A percentile compares a stretch with the other conserved stretches of the same genome.
Conservation (phyloP, 148 eudicot species). For the Diospyros lotus region DNA sequence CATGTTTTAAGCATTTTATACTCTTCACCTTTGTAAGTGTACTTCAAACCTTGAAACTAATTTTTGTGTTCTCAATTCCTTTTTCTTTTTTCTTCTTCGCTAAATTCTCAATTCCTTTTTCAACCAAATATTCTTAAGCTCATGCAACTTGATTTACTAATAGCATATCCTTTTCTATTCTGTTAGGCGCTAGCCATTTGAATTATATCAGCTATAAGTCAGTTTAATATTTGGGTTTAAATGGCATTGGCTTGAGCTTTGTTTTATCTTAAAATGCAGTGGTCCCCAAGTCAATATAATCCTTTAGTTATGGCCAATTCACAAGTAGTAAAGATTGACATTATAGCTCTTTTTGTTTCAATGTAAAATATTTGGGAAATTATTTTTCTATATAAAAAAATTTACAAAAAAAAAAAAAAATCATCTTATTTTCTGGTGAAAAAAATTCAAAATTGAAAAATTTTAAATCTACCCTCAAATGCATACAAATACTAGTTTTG, state of each 20-base stretch:
- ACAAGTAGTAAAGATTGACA: no score
- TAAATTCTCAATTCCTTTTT: neutral
- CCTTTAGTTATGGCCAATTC: no score
- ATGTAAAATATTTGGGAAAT: no score
- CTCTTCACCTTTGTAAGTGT: conserved; percentile 86
- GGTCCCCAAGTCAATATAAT: neutral
- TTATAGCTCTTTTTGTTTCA: no score
- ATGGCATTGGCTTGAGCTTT: neutral
- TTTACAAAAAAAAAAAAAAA: no score
- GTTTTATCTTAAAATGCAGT: neutral
- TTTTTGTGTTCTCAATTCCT: neutral
- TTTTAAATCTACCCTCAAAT: no score
- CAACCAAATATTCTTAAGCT: neutral
- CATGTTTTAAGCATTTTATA: conserved; percentile 98
- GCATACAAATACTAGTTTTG: no score
- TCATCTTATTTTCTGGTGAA: no score
- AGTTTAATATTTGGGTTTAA: neutral
- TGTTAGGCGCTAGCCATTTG: neutral
- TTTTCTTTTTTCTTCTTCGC: neutral
- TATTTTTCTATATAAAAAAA: no score
- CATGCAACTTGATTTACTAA: neutral
- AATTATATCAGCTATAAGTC: neutral
- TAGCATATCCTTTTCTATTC: neutral
- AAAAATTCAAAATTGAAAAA: no score
- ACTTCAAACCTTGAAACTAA: conserved; percentile 1